phyloP scores from a whole-genome alignment of 2,329 filamentous ascomycete genomes.

The Rhynchosporium graminicola region DNA sequence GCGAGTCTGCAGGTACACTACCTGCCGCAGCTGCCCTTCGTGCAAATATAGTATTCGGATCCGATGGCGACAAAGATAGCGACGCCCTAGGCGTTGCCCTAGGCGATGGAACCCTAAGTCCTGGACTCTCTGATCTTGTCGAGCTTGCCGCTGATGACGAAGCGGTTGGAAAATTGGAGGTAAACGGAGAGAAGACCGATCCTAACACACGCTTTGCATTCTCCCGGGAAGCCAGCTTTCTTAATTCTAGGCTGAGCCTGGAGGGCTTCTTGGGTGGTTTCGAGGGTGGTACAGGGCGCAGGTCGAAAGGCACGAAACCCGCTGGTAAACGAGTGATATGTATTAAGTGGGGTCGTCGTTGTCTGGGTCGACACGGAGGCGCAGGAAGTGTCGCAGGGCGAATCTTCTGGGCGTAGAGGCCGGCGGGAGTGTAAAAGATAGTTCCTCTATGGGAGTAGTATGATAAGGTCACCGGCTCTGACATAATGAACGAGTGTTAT shows the following conservation, averaged over 20 bases:
- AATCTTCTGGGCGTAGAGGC: conserved; percentile 21
- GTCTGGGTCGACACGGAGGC: conserved; percentile 51
- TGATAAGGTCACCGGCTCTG: conserved; percentile 31
- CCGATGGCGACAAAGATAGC: conserved; percentile 26
- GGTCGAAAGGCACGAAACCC: conserved; percentile 45
- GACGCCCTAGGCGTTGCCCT: conserved; percentile 25
- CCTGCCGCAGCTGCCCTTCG: conserved; percentile 27
- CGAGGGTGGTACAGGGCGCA: conserved; percentile 35
- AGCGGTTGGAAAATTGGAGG: conserved; percentile 25
- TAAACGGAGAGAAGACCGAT: conserved; percentile 38
- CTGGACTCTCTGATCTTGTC: conserved; percentile 32
- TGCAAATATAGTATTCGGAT: conserved; percentile 31
- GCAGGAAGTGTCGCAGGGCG: conserved; percentile 38
- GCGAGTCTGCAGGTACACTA: conserved; percentile 14
- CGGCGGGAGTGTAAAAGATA: conserved; percentile 35
- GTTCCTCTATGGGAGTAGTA: conserved; percentile 36
- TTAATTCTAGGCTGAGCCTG: conserved; percentile 42
- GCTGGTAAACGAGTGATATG: conserved; percentile 53
- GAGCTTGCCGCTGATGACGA: conserved; percentile 30
- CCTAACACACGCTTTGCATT: conserved; percentile 40
- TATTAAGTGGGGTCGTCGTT: conserved; percentile 56
- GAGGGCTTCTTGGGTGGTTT: conserved; percentile 38
- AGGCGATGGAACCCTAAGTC: conserved; percentile 11
- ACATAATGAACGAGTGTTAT: conserved; percentile 38
- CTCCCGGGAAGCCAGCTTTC: conserved; percentile 50